Base-by-base conservation (phyloP, 257 asterid genomes). In the Capsicum baccatum region DNA sequence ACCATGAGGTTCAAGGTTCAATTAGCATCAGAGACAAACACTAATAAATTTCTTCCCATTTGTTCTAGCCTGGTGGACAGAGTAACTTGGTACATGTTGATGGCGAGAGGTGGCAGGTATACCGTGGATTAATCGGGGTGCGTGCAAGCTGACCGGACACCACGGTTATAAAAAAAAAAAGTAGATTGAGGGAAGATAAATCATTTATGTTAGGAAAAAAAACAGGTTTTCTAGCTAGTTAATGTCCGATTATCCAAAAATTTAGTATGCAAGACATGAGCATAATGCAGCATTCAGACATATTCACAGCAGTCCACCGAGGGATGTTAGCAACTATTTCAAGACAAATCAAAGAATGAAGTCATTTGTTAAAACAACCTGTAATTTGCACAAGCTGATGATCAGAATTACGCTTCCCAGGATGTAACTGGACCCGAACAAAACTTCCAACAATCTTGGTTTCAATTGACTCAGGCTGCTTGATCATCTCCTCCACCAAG, bases 371-470 rank as follows among this genome's bases (percentile, higher is more conserved):
- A 52, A 26, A 13, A 54, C 26, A 79, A 93, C 99, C 99, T 90
- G 93, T 87, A 83, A 94, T 94, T 90, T 89, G 97, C 89, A 90
- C 85, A 68, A 94, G 98, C 86, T 90, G 92, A 90, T 87, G 85
- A 39, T 39, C 44, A 82, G 88, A 82, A 83, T 70, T 79, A 86
- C 80, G 89, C 54, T 88, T 94, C 83, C 85, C 10, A 70, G 91
- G 91, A 84, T 92, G 89, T 7, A 92, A 81, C 87, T 88, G 92
- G 78, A 89, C 89, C 56, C 93, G 88, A 64, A 94, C 93, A 79
- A 92, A 92, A 85, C 94, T 89, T 86, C 98, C 99, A 9, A 74
- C 81, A 52, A 94, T 92, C 87, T 96, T 96, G 81, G 92, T 86
- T 87, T 90, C 91, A 85, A 92, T 90, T 78, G 91, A 84, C 86